Conservation (phyloP, 1,139 yeast species). For the Saccharomyces hybrid region DNA sequence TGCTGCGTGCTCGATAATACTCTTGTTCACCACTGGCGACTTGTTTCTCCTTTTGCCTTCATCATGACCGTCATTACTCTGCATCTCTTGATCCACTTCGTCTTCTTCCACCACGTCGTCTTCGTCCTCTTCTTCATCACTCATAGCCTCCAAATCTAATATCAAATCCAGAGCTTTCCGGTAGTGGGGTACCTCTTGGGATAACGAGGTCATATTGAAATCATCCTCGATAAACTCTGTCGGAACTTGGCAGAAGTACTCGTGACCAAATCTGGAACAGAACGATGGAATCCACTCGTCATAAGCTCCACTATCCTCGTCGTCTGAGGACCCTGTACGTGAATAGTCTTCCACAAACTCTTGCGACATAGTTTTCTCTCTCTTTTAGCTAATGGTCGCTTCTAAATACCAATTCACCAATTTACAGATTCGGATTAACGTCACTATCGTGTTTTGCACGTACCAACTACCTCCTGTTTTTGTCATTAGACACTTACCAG, state of each 20-base stretch:
- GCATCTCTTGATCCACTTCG: background rate
- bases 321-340: slow-evolving; percentile 19
- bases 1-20: slow-evolving; percentile 79
- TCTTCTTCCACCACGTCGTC: slow-evolving; percentile 8
- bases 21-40: slow-evolving; percentile 36
- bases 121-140: slow-evolving; percentile 29
- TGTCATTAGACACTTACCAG: slow-evolving; percentile 11
- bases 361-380: slow-evolving; percentile 4
- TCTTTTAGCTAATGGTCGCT: background rate
- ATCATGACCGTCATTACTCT: slow-evolving; percentile 3
- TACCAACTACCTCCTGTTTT: background rate
- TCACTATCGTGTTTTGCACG: background rate
- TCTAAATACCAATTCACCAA: background rate
- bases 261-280: slow-evolving; percentile 84
- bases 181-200: slow-evolving; percentile 81
- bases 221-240: slow-evolving; percentile 95
- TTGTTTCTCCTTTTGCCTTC: background rate
- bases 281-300: slow-evolving; percentile 89
- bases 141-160: slow-evolving; percentile 76
- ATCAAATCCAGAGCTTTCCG: slow-evolving; percentile 88
- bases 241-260: slow-evolving; percentile 85
- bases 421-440: background rate
- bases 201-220: slow-evolving; percentile 85
- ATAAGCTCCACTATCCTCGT: slow-evolving; percentile 29
- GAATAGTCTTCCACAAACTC: slow-evolving; percentile 20